A percentile compares a stretch with the other conserved stretches of the same genome.
Evolutionary conservation across 208 protist genomes (phyloP).

Genomic region (Trypanosomatidae sp.): DNA sequence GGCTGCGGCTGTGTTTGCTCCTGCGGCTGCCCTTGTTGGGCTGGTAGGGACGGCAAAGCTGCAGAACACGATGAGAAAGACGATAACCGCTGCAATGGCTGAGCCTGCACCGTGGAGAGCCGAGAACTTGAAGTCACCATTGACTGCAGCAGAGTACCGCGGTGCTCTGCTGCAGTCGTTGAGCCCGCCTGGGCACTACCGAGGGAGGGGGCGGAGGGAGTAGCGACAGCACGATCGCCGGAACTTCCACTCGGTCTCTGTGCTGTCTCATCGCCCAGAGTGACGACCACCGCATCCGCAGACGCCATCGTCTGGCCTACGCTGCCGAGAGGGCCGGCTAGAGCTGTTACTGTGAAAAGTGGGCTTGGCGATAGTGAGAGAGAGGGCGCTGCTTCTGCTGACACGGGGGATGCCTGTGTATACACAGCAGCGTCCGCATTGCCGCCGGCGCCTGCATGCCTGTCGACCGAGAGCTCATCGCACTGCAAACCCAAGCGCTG

Average conservation of each 20-base stretch:
- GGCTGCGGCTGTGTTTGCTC: constrained; percentile 1
- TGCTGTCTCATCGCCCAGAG: not conserved
- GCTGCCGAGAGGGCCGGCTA: not conserved
- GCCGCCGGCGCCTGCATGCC: not conserved
- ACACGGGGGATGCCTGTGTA: not conserved
- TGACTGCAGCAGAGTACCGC: constrained; percentile 7
- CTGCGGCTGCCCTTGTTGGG: not conserved
- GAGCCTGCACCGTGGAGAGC: not conserved
- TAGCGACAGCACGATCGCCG: not conserved
- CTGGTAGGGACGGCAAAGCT: no score
- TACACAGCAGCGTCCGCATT: not conserved
- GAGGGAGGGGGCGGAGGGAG: not conserved
- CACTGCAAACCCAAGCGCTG: constrained; percentile 7
- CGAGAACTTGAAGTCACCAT: constrained; percentile 1
- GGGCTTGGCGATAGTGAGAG: not conserved
- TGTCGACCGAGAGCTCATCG: constrained; percentile 3
- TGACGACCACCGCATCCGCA: not conserved
- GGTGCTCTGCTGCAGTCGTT: not conserved
- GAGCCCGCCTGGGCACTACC: not conserved
- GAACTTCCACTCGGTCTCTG: not conserved
- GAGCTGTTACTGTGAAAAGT: not conserved
- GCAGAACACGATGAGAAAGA: not conserved
- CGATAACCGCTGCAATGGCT: not conserved
- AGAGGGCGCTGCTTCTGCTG: not conserved
- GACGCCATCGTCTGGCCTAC: not conserved